Evolutionary conservation across 208 protist species (phyloP), one percentile per base, ranked within the genome.

Genomic region (Leptomonas seymouri): DNA sequence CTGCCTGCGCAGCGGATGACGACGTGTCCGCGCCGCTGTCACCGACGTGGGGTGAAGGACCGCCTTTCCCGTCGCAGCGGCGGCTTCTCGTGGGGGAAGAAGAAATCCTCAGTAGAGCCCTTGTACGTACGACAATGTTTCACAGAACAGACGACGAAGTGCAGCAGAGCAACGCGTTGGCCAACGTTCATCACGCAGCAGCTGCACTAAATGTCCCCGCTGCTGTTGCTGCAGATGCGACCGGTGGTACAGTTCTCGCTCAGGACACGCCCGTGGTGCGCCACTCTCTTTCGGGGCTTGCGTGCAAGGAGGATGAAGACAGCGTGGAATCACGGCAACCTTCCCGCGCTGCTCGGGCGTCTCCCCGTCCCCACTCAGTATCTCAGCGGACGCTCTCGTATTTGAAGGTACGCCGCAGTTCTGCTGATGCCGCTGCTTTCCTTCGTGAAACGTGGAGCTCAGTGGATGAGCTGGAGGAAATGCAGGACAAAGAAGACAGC

Each of bases 371-470:
- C 20, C 41, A 16, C 36, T 36, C n/a, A n/a, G n/a, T n/a, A 15
- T 50, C 58, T 11, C 58, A 46, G 14, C 58, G 45, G 2, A 64
- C 58, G 8, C 42, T 28, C 15, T 64, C 58, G 23, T 48, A 55
- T 12, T 27, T 20, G 45, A 41, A 9, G 58, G 7, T 2, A 18
- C 41, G 12, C 15, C 15, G 45, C 1, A 53, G 21, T 36, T 3
- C 44, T 36, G 44, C 41, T n/a, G n/a, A 20, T 41, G 39, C 2
- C 1, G 28, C 15, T 45, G 44, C 8, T 15, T 11, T 4, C 18
- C 27, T 45, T 1, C 31, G 46, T 14, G 46, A 25, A 31, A 4
- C 31, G 60, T 55, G 46, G 60, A 66, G 60, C 48, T 45, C 60
- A 0, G 60, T 55, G 46, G 46, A 66, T 18, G 48, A 56, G 23